Evolutionary conservation across 805 yeast genomes (phyloP), one percentile per base, ranked within the genome.

Genomic region (Yarrowia sp.): DNA sequence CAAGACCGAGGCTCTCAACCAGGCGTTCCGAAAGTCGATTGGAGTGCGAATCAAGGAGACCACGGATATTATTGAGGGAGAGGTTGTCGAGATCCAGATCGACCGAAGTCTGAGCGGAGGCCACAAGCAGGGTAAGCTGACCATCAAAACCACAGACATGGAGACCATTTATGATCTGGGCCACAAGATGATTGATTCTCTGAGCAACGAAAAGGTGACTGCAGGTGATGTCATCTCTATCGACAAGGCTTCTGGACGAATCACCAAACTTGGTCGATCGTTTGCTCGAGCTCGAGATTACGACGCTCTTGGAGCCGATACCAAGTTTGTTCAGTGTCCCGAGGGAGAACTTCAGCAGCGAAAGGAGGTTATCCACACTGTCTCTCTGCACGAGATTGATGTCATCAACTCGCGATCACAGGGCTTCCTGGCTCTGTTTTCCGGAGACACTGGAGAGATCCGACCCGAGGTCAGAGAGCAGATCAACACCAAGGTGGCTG

Each of bases 291-390:
- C 98, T 6, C 84, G 99, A 71, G 99, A 95, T 77, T 95, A 95
- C 76, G 99, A 95, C 78, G 97, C 98, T 50, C 91, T 92, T 96
- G 96, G 97, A 18, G 97, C 98, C 64, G 98, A 96, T 69, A 92
- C 97, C 58, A 92, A 92, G 77, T 95, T 95, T 75, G 97, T 95
- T 66, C 98, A 95, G 77, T 89, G 97, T 75, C 99, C 99, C 43
- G 98, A 95, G 76, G 99, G 99, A 65, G 99, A 95, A 80, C 84
- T 95, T 73, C 99, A 95, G 79, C 90, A 90, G 74, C 86, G 98
- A 73, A 91, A 90, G 74, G 96, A 92, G 74, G 96, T 92, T 39
- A 97, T 92, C 39, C 99, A 95, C 78, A 96, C 97, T 1, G 98
- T 95, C n/a, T 90, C 98, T 1, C 81, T 95, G 70, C 98, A 95